These are phyloP conservation scores for Chloromonas sp. DNA, from an alignment of 163 green algal genomes.

Conservation along the genomic window DNA sequence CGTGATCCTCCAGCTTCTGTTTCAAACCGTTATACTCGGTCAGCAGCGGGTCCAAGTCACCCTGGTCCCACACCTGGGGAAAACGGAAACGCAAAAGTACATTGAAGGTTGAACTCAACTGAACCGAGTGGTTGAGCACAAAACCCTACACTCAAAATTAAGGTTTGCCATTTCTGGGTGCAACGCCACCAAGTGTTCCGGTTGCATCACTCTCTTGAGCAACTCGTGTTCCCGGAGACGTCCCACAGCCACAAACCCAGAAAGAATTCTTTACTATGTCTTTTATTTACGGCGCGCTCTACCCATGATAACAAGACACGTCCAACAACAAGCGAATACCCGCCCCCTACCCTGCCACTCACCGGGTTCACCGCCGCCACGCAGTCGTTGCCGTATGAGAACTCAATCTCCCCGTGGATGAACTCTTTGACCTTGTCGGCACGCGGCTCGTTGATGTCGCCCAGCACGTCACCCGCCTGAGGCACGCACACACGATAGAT, in stretches of 20 bases:
- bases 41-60: conserved; percentile 12
- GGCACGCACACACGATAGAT: neutral
- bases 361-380: conserved; percentile 5
- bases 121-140: neutral
- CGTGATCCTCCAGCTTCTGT: conserved; percentile 30
- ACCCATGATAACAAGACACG: too few relatives aligned
- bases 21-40: conserved; percentile 19
- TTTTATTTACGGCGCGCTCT: too few relatives aligned
- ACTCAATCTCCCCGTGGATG: neutral
- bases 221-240: too few relatives aligned
- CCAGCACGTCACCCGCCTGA: conserved; percentile 3
- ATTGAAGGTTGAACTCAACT: too few relatives aligned
- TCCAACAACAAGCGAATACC: too few relatives aligned
- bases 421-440: neutral
- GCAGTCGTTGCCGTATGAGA: neutral
- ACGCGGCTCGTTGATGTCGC: neutral
- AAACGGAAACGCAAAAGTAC: too few relatives aligned
- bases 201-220: too few relatives aligned
- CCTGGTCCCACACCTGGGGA: conserved; percentile 4
- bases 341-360: neutral
- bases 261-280: too few relatives aligned
- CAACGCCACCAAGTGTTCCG: neutral
- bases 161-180: neutral
- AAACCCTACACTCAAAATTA: neutral
- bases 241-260: too few relatives aligned